Evolutionary conservation across 1,284 basidiomycete species (phyloP).

Genomic region (Irpex sp.): DNA sequence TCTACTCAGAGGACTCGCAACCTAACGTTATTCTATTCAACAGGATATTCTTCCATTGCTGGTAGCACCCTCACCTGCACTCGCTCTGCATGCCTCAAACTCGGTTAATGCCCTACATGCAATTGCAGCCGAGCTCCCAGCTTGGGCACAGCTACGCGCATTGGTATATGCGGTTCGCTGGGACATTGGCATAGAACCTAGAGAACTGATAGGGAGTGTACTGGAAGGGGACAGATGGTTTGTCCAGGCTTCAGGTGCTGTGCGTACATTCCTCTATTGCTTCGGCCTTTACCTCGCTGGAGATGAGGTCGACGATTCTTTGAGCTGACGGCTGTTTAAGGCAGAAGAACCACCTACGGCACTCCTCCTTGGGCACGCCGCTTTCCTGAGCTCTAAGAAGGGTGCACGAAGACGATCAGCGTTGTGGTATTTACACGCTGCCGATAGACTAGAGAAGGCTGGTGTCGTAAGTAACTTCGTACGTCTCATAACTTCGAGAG

Average conservation of each 20-base stretch:
- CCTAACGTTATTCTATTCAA: not conserved
- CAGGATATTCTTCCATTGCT: slow-evolving; percentile 75
- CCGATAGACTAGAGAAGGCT: slow-evolving; percentile 71
- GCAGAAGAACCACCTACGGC: slow-evolving; percentile 78
- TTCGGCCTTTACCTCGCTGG: not conserved
- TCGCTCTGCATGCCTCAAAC: slow-evolving; percentile 56
- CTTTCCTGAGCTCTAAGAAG: slow-evolving; percentile 60
- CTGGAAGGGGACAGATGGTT: slow-evolving; percentile 79
- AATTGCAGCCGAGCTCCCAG: slow-evolving; percentile 44
- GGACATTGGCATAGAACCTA: slow-evolving; percentile 58
- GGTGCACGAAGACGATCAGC: slow-evolving; percentile 57
- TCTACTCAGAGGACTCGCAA: not conserved
- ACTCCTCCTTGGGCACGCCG: slow-evolving; percentile 71
- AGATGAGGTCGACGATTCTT: not conserved
- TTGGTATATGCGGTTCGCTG: slow-evolving; percentile 68
- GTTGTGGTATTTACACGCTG: slow-evolving; percentile 72
- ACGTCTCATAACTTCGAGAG: not conserved
- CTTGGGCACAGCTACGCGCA: slow-evolving; percentile 60
- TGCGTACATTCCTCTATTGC: slow-evolving; percentile 34
- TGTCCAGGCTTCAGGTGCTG: slow-evolving; percentile 75
- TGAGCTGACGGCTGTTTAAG: slow-evolving; percentile 35
- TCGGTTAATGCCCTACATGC: slow-evolving; percentile 43
- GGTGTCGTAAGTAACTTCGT: slow-evolving; percentile 57
- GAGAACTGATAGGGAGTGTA: slow-evolving; percentile 51
- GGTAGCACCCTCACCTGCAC: slow-evolving; percentile 57